Evolutionary conservation across 441 rosid species (phyloP), one percentile per base, ranked within the genome.

Genomic region (Pelargonium cotyledonis): DNA sequence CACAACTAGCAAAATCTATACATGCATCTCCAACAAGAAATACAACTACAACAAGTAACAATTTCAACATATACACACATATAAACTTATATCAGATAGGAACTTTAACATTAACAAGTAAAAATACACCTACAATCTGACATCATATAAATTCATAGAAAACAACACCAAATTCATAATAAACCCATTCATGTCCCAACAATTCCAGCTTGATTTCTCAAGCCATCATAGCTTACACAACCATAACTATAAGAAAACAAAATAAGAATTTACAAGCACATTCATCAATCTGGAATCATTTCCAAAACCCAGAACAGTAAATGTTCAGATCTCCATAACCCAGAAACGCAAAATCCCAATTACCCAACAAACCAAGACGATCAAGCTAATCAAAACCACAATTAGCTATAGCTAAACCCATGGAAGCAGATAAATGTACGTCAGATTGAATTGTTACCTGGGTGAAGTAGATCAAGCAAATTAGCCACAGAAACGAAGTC

Each of bases 391-490:
- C 55, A 18, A 38, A 26, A 40, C 15, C 18, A 43, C 47, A 43
- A 43, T 43, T 11, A 43, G 11, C 8, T 43, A 1, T n/a, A n/a
- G n/a, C n/a, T n/a, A n/a, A 43, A 11, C 47, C 47, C 58, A 15
- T 15, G n/a, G 58, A 53, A 53, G 6, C 19, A 53, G n/a, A 53
- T 53, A 26, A 26, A 8, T 3, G n/a, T 31, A 31, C 35, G 35
- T 2, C 35, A 31, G 35, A 31, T 31, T 2, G 5, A 31, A 31
- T 1, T n/a, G 57, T 60, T 43, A 91, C 97, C 97, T 94, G 98
- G n/a, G 96, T 91, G 79, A 91, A 94, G 81, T 94, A 91, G 70
- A 94, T 83, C 83, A 89, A 84, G 81, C 96, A 94, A 74, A 94
- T 77, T 29, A 94, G 91, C 98, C 97, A 94, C 35, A 91, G 66